These are phyloP conservation scores for Monosporascus cannonballus DNA, from an alignment of 2,329 filamentous ascomycete genomes.

Conservation along the genomic window DNA sequence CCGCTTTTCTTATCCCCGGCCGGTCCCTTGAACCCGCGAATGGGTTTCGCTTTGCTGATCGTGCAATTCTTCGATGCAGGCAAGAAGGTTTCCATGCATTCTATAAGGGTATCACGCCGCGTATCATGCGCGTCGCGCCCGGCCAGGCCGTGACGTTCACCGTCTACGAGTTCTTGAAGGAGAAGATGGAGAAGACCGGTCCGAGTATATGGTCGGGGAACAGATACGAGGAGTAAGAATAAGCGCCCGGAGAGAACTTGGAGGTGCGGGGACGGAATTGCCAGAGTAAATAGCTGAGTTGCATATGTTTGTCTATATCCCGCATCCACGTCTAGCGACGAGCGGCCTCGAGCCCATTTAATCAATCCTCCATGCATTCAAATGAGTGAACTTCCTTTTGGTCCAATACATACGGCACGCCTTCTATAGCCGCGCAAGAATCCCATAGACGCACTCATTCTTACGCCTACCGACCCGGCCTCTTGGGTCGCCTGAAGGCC, in stretches of 20 bases:
- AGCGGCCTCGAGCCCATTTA: too few species aligned
- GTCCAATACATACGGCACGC: neutral
- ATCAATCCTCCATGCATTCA: too few species aligned
- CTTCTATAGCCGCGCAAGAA: slow-evolving; percentile 2
- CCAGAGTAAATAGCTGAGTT: too few species aligned
- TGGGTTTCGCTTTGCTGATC: too few species aligned
- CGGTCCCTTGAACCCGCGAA: too few species aligned
- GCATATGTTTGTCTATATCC: too few species aligned
- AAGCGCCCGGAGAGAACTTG: neutral
- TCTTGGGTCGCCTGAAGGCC: slow-evolving; percentile 72
- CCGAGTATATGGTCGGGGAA: slow-evolving; percentile 53
- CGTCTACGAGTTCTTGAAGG: slow-evolving; percentile 73
- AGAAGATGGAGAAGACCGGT: slow-evolving; percentile 62
- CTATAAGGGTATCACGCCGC: slow-evolving; percentile 98
- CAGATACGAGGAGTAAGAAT: slow-evolving; percentile 60
- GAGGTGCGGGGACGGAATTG: too few species aligned
- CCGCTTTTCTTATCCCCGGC: too few species aligned
- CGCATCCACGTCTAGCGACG: too few species aligned
- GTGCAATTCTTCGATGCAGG: slow-evolving; percentile 33
- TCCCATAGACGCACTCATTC: neutral
- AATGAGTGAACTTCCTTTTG: neutral
- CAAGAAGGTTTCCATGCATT: slow-evolving; percentile 93
- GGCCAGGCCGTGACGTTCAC: slow-evolving; percentile 78
- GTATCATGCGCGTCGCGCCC: slow-evolving; percentile 94
- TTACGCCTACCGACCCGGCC: slow-evolving; percentile 55